Evolutionary conservation across 1,284 basidiomycete genomes (phyloP).

Genomic region (Cryptococcus hybrid): DNA sequence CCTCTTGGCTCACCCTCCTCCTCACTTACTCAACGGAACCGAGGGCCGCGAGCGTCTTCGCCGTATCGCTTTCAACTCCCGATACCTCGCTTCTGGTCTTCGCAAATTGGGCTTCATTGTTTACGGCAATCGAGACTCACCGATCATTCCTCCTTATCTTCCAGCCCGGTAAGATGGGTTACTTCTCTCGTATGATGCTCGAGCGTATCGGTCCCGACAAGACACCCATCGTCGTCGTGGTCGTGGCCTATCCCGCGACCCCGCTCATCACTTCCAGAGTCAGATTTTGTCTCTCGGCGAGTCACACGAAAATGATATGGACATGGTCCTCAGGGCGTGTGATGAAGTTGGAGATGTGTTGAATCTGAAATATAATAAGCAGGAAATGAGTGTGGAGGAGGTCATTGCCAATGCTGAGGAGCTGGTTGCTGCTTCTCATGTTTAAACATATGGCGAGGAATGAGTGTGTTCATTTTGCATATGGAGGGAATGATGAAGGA

Average conservation of each 20-base stretch:
- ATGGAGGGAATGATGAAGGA: too few relatives aligned
- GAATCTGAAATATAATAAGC: constrained; percentile 70
- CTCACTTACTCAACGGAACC: constrained; percentile 67
- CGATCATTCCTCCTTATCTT: constrained; percentile 91
- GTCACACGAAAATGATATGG: constrained; percentile 98
- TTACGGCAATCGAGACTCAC: constrained; percentile 86
- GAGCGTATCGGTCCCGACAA: constrained; percentile 61
- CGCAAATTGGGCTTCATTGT: constrained; percentile 95
- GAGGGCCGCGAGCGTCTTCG: constrained; percentile 81
- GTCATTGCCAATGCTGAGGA: constrained; percentile 74
- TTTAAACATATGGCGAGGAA: neutral
- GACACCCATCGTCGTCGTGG: constrained; percentile 73
- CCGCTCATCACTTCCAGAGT: constrained; percentile 86
- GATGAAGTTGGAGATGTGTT: constrained; percentile 89
- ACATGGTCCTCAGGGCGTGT: constrained; percentile 78
- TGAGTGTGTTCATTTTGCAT: too few relatives aligned
- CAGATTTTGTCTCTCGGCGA: constrained; percentile 89
- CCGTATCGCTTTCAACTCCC: constrained; percentile 90
- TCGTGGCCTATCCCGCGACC: constrained; percentile 87
- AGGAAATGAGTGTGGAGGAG: constrained; percentile 79
- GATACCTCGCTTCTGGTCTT: constrained; percentile 85
- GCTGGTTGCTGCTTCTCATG: constrained; percentile 57
- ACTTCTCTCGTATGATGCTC: constrained; percentile 87
- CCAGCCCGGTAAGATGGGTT: constrained; percentile 88
- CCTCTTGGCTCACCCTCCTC: constrained; percentile 65